Percentiles rank a stretch among this genome's conserved stretches.
phyloP scores from a whole-genome alignment of 2,329 filamentous ascomycete species.

The Biscogniauxia marginata region DNA sequence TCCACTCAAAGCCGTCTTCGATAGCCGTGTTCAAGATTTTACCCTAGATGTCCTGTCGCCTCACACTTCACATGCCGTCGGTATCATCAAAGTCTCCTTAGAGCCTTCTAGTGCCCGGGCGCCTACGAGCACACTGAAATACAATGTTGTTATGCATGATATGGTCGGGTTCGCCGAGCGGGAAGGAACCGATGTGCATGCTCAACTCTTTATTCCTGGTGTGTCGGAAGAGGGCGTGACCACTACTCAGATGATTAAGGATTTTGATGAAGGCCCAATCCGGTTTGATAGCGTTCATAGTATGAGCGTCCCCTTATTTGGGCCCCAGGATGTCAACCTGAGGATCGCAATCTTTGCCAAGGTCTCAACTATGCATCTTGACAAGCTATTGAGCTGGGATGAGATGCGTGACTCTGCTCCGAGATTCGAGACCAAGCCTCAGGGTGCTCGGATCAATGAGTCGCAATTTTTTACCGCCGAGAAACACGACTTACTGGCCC shows the following conservation, averaged over 20 bases:
- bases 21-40: conserved; percentile 92
- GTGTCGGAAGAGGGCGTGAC: conserved; percentile 89
- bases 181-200: conserved; percentile 93
- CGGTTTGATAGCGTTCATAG: conserved; percentile 97
- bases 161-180: conserved; percentile 91
- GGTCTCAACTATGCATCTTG: conserved; percentile 89
- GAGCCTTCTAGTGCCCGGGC: conserved; percentile 93
- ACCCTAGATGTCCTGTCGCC: conserved; percentile 86
- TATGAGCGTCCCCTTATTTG: conserved; percentile 86
- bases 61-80: conserved; percentile 86
- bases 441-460: conserved; percentile 74
- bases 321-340: conserved; percentile 70
- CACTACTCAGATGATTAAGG: conserved; percentile 89
- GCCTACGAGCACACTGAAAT: conserved; percentile 89
- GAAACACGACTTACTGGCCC: conserved; percentile 86
- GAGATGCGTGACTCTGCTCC: conserved; percentile 84
- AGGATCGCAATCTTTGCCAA: conserved; percentile 89
- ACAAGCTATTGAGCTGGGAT: conserved; percentile 97
- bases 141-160: conserved; percentile 98
- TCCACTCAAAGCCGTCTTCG: conserved; percentile 87
- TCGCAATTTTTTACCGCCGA: conserved; percentile 92
- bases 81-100: conserved; percentile 84
- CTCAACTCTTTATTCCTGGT: conserved; percentile 92
- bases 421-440: conserved; percentile 53
- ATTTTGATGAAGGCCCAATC: conserved; percentile 89